A percentile compares a stretch with the other conserved stretches of the same genome.
Conservation (phyloP, 1,284 basidiomycete species). For the Abortiporus biennis region DNA sequence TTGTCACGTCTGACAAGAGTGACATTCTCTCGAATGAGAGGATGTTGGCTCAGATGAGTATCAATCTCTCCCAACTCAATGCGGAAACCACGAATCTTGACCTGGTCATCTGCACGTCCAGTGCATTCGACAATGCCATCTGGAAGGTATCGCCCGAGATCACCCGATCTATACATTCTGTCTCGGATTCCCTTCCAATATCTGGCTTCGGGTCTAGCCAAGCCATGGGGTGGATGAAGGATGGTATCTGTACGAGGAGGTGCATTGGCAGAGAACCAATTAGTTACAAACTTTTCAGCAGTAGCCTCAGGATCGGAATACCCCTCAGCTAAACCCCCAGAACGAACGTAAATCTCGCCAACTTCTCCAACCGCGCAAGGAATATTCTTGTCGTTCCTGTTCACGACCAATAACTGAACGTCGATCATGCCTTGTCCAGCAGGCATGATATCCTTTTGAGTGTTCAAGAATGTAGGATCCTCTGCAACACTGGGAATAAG, state of each 20-base stretch:
- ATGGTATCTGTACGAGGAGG: conserved; percentile 68
- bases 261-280: conserved; percentile 76
- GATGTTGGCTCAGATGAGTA: conserved; percentile 92
- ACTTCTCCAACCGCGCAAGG: conserved; percentile 96
- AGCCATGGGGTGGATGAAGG: conserved; percentile 45
- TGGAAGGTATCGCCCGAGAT: conserved; percentile 92
- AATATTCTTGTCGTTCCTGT: conserved; percentile 84
- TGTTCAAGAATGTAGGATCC: conserved; percentile 88
- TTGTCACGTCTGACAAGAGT: conserved; percentile 97
- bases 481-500: conserved; percentile 82
- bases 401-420: conserved; percentile 96
- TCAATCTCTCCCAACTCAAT: conserved; percentile 99
- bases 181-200: conserved; percentile 98
- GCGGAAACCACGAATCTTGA: conserved; percentile 99
- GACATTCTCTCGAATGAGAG: conserved; percentile 93
- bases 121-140: conserved; percentile 96
- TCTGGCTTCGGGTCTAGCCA: conserved; percentile 63
- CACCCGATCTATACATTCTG: conserved; percentile 96
- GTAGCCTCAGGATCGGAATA: conserved; percentile 87
- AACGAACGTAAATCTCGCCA: conserved; percentile 98
- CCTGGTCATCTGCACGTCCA: conserved; percentile 96
- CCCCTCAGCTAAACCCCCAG: conserved; percentile 93
- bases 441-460: conserved; percentile 98
- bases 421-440: conserved; percentile 98
- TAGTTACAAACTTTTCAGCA: conserved; percentile 85